Evolutionary conservation across 2,329 filamentous ascomycete species (phyloP).

Genomic region (Chaetomiaceae sp.): DNA sequence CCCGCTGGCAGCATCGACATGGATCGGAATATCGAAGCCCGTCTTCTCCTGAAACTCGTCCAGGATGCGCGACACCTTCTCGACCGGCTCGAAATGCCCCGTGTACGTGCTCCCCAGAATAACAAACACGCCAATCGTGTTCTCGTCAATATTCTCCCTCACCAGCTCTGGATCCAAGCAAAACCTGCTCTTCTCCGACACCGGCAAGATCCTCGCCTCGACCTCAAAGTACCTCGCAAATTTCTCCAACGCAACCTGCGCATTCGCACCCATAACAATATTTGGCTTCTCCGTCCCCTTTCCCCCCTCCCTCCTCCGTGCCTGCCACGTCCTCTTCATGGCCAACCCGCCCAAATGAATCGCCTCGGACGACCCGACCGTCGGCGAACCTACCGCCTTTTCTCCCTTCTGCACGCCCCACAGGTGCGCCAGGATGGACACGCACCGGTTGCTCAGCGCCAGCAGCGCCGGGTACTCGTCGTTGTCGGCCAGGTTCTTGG

Average conservation of each 20-base stretch:
- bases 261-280: constrained; percentile 69
- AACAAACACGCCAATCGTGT: constrained; percentile 70
- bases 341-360: constrained; percentile 65
- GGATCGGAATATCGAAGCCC: constrained; percentile 60
- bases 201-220: constrained; percentile 58
- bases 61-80: constrained; percentile 59
- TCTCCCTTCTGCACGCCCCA: constrained; percentile 58
- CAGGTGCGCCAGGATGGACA: constrained; percentile 61
- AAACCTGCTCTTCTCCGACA: constrained; percentile 54
- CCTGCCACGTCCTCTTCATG: constrained; percentile 71
- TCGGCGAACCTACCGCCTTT: constrained; percentile 61
- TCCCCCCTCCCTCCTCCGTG: constrained; percentile 51
- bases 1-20: constrained; percentile 57
- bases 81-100: constrained; percentile 66
- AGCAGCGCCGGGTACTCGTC: constrained; percentile 56
- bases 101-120: constrained; percentile 69
- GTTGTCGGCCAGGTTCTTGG: constrained; percentile 67
- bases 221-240: constrained; percentile 71
- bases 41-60: constrained; percentile 57
- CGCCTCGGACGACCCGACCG: constrained; percentile 65
- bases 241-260: constrained; percentile 67
- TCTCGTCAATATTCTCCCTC: constrained; percentile 64
- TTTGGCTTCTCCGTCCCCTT: constrained; percentile 61
- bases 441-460: constrained; percentile 59
- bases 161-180: constrained; percentile 59